Conservation (phyloP, 2,329 filamentous ascomycete genomes). For the Purpureocillium lavendulum region DNA sequence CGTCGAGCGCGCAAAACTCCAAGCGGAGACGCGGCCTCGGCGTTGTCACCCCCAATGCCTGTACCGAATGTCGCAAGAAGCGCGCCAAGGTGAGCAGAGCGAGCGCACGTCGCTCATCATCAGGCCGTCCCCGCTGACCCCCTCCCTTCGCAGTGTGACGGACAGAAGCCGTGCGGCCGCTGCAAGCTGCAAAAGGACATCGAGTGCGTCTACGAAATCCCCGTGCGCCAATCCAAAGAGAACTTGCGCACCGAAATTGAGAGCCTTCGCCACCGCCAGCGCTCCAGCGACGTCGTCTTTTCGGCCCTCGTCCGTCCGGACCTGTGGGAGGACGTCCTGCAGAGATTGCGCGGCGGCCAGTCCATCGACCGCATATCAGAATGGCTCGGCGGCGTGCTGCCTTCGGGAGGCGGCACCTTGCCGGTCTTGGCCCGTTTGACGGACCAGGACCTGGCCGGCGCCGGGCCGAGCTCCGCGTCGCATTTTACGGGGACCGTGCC, state of each 20-base stretch:
- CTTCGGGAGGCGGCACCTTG: constrained; percentile 20
- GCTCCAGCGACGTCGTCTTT: constrained; percentile 46
- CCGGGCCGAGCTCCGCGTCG: constrained; percentile 12
- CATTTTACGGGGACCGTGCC: constrained; percentile 19
- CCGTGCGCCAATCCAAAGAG: constrained; percentile 56
- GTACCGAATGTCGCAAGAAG: constrained; percentile 54
- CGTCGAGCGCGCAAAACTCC: constrained; percentile 22
- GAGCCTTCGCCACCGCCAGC: constrained; percentile 43
- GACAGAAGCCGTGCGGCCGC: constrained; percentile 44
- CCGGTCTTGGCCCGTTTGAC: constrained; percentile 16
- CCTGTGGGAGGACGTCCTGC: constrained; percentile 45
- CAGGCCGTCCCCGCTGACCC: neutral
- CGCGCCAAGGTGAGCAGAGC: constrained; percentile 50
- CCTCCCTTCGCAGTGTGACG: constrained; percentile 42
- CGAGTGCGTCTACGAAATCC: constrained; percentile 53
- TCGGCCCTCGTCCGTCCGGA: constrained; percentile 43
- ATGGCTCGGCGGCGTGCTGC: constrained; percentile 33
- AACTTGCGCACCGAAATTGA: constrained; percentile 53
- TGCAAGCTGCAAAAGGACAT: constrained; percentile 46
- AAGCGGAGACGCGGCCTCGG: constrained; percentile 48
- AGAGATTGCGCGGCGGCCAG: constrained; percentile 44
- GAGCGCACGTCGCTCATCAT: neutral
- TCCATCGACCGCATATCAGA: constrained; percentile 47
- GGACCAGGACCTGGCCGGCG: constrained; percentile 8
- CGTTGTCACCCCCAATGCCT: constrained; percentile 51